Percentiles rank a stretch among this genome's conserved stretches.
Evolutionary conservation across 2,329 filamentous ascomycete genomes (phyloP).

Genomic region (Teratosphaeriaceae sp.): DNA sequence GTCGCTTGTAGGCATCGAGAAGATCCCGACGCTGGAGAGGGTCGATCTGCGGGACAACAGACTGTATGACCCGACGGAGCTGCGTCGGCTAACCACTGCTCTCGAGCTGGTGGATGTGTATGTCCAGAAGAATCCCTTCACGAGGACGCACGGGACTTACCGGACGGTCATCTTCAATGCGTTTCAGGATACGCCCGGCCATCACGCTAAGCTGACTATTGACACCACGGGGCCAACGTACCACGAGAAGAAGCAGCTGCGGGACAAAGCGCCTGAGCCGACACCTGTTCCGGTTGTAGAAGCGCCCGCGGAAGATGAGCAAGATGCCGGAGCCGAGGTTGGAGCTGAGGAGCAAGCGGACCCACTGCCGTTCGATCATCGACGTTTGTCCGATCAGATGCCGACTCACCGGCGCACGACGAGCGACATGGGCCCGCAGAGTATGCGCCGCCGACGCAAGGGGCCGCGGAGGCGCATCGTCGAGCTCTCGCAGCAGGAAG

Average conservation of each 20-base stretch:
- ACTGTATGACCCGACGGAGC: constrained; percentile 81
- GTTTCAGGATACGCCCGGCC: constrained; percentile 83
- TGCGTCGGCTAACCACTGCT: constrained; percentile 82
- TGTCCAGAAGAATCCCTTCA: constrained; percentile 87
- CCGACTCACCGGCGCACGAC: constrained; percentile 21
- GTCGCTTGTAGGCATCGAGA: constrained; percentile 85
- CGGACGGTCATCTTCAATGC: constrained; percentile 91
- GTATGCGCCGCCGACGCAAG: constrained; percentile 49
- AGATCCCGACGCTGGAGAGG: constrained; percentile 78
- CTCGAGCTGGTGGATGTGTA: constrained; percentile 90
- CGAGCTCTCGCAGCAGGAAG: constrained; percentile 46
- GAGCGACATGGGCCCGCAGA: constrained; percentile 24
- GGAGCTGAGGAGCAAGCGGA: constrained; percentile 6
- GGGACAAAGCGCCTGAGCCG: constrained; percentile 72
- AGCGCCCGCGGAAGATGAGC: constrained; percentile 52
- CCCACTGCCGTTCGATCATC: constrained; percentile 3
- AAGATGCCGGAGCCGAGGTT: constrained; percentile 36
- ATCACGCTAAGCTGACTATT: constrained; percentile 83
- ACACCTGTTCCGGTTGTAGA: constrained; percentile 73
- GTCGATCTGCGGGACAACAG: constrained; percentile 88
- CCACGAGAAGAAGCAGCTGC: constrained; percentile 73
- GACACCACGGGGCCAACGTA: constrained; percentile 80
- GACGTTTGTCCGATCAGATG: constrained; percentile 5
- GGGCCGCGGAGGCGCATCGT: constrained; percentile 51
- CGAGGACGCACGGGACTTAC: constrained; percentile 77